phyloP scores from a whole-genome alignment of 108 stramenopile species.

The Pseudonitzschia multistriata region DNA sequence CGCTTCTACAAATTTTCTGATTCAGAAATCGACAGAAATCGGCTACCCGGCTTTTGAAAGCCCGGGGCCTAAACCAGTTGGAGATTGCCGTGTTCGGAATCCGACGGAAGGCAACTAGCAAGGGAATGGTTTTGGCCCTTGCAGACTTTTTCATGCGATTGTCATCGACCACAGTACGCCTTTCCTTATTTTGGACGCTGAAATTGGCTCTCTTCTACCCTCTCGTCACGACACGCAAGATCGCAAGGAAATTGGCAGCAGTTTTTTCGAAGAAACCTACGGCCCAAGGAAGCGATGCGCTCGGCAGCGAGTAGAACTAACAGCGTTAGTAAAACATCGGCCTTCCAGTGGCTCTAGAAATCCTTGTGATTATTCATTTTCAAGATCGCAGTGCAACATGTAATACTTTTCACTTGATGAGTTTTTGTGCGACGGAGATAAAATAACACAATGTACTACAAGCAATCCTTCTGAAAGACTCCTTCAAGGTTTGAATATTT shows the following conservation, averaged over 20 bases:
- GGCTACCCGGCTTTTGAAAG: constrained; percentile 59
- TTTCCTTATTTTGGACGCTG: not conserved
- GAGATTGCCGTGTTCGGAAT: constrained; percentile 60
- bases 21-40: constrained; percentile 58
- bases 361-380: too few relatives aligned
- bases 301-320: not conserved
- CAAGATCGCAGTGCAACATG: too few relatives aligned
- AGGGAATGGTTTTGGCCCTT: constrained; percentile 36
- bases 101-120: constrained; percentile 28
- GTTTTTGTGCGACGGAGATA: too few relatives aligned
- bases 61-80: constrained; percentile 46
- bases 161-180: not conserved
- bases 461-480: too few relatives aligned
- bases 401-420: too few relatives aligned
- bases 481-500: too few relatives aligned
- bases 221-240: constrained; percentile 1
- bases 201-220: constrained; percentile 4
- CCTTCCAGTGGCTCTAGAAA: too few relatives aligned
- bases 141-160: not conserved
- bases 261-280: not conserved
- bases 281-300: not conserved
- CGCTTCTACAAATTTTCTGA: not conserved
- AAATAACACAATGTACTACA: too few relatives aligned
- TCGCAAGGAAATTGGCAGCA: not conserved
- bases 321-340: too few relatives aligned